These are phyloP conservation scores for Aquilaria agallochum DNA, from an alignment of 441 rosid species.

Conservation along the genomic window DNA sequence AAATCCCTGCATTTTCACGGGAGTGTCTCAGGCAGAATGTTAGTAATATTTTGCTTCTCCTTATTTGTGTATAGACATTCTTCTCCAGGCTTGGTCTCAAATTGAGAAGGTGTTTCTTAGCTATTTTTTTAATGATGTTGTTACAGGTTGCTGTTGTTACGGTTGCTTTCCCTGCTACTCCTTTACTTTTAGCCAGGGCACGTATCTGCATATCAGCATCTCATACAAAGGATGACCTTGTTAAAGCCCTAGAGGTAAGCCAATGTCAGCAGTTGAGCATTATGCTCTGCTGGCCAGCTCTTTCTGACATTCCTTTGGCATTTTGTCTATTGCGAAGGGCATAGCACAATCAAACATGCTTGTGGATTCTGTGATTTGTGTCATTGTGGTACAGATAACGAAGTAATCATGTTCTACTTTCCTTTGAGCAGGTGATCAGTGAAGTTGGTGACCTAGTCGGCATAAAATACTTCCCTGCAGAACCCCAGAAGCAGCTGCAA, in stretches of 20 bases:
- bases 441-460: constrained; percentile 57
- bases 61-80: too few species aligned
- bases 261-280: not conserved
- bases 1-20: constrained; percentile 78
- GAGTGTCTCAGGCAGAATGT: constrained; percentile 73
- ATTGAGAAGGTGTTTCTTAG: too few species aligned
- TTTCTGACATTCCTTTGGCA: too few species aligned
- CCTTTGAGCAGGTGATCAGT: constrained; percentile 37
- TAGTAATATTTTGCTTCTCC: constrained; percentile 2
- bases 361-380: too few species aligned
- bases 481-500: constrained; percentile 36
- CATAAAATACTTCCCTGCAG: constrained; percentile 59
- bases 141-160: constrained; percentile 54
- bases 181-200: constrained; percentile 61
- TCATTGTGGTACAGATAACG: not conserved
- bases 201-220: constrained; percentile 64
- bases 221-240: constrained; percentile 50
- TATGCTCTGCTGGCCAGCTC: not conserved
- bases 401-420: not conserved
- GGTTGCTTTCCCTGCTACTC: constrained; percentile 61
- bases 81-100: too few species aligned
- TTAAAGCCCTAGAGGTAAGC: constrained; percentile 50
- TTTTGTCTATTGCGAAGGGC: not conserved
- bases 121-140: not conserved
- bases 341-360: not conserved